phyloP scores from a whole-genome alignment of 352 stramenopile genomes.

The Discostella stelligera region DNA sequence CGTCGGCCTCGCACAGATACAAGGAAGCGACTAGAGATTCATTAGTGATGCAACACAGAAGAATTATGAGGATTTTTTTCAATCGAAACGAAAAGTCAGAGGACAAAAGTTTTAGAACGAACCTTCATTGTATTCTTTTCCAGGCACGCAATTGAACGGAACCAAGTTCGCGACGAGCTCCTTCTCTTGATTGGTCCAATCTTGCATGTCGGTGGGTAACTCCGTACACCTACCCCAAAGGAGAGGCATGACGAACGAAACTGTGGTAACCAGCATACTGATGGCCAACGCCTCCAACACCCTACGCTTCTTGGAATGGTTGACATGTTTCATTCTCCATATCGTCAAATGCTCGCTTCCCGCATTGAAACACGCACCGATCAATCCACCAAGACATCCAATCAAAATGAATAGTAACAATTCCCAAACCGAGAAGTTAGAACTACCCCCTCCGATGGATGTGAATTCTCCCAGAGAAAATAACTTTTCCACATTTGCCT shows the following conservation, averaged over 20 bases:
- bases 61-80: neutral
- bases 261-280: conserved; percentile 75
- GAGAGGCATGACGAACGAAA: conserved; percentile 83
- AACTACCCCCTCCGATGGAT: conserved; percentile 57
- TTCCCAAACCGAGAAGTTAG: conserved; percentile 90
- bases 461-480: conserved; percentile 91
- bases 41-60: neutral
- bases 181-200: conserved; percentile 86
- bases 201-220: conserved; percentile 83
- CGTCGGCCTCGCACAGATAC: conserved; percentile 93
- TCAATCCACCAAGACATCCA: conserved; percentile 94
- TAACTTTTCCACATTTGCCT: conserved; percentile 84
- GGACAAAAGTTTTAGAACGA: neutral
- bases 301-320: conserved; percentile 62
- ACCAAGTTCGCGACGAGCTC: conserved; percentile 86
- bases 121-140: conserved; percentile 94
- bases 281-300: conserved; percentile 72
- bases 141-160: conserved; percentile 89
- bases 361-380: conserved; percentile 95
- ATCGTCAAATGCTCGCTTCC: conserved; percentile 91
- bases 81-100: neutral
- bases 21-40: conserved; percentile 86
- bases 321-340: conserved; percentile 83
- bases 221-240: conserved; percentile 84
- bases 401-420: conserved; percentile 95